phyloP scores from a whole-genome alignment of 768 basidiomycete species.

The Erythrobasidium yunnanense region DNA sequence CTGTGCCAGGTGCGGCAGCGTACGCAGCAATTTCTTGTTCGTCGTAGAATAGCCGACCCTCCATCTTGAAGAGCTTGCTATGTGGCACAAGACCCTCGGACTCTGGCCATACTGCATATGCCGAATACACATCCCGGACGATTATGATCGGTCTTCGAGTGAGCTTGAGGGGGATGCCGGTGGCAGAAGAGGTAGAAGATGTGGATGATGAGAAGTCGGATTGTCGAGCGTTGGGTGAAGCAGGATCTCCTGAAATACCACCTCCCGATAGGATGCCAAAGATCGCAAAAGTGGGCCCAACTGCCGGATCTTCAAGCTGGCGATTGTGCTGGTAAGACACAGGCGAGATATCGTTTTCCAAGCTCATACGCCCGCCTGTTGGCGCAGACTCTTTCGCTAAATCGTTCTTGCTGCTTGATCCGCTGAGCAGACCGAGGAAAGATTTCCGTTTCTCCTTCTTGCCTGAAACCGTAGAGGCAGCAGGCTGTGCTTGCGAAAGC shows the following conservation, averaged over 20 bases:
- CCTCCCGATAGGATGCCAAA: conserved; percentile 8
- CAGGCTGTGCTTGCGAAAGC: too few relatives aligned
- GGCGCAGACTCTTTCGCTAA: background rate
- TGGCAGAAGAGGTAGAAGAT: background rate
- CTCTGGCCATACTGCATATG: conserved; percentile 77
- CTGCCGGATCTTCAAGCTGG: conserved; percentile 14
- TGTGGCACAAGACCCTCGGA: conserved; percentile 75
- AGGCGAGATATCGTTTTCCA: background rate
- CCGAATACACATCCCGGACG: conserved; percentile 28
- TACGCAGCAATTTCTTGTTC: conserved; percentile 16
- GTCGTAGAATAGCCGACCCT: conserved; percentile 1
- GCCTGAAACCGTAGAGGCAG: background rate
- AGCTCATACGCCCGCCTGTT: background rate
- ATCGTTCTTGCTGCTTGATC: background rate
- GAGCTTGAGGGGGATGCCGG: background rate
- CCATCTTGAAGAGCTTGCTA: conserved; percentile 78
- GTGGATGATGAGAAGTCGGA: background rate
- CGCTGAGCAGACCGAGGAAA: conserved; percentile 9
- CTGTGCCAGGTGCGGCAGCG: background rate
- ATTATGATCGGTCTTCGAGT: conserved; percentile 8
- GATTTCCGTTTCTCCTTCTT: conserved; percentile 18
- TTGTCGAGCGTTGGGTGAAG: background rate
- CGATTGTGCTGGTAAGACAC: background rate
- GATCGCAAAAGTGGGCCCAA: conserved; percentile 10
- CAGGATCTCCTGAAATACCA: background rate